Evolutionary conservation across 2,329 filamentous ascomycete genomes (phyloP).

Genomic region (Penicillium verrucosum): DNA sequence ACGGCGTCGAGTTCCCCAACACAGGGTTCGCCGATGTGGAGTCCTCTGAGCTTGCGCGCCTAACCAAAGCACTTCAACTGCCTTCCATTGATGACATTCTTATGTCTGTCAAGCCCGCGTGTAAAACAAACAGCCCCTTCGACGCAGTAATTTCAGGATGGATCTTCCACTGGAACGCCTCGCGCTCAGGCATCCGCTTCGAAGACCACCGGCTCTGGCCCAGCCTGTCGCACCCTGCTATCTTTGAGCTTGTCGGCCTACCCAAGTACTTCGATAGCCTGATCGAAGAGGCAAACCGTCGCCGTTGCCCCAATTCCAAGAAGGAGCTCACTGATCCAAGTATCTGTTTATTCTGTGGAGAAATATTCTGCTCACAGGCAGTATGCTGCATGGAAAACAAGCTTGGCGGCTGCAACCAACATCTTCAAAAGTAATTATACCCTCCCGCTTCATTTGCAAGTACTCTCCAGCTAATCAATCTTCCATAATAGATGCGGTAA

Average conservation of each 20-base stretch:
- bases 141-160: constrained; percentile 62
- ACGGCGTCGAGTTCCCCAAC: constrained; percentile 81
- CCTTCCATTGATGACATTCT: constrained; percentile 79
- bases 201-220: constrained; percentile 40
- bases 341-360: constrained; percentile 90
- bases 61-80: constrained; percentile 71
- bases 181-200: constrained; percentile 30
- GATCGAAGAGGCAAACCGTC: constrained; percentile 83
- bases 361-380: constrained; percentile 93
- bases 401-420: constrained; percentile 84
- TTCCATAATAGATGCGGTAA: constrained; percentile 67
- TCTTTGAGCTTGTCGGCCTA: constrained; percentile 89
- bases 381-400: constrained; percentile 75
- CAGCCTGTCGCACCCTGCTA: constrained; percentile 73
- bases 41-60: constrained; percentile 74
- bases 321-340: constrained; percentile 89
- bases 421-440: constrained; percentile 70
- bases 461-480: constrained; percentile 13
- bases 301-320: constrained; percentile 81
- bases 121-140: constrained; percentile 41
- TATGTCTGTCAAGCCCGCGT: constrained; percentile 49
- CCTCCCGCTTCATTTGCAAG: not conserved
- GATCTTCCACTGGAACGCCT: constrained; percentile 56
- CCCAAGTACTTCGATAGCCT: constrained; percentile 89
- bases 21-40: constrained; percentile 62